Base-by-base conservation (phyloP, 805 yeast species). In the Clavispora asparagi region DNA sequence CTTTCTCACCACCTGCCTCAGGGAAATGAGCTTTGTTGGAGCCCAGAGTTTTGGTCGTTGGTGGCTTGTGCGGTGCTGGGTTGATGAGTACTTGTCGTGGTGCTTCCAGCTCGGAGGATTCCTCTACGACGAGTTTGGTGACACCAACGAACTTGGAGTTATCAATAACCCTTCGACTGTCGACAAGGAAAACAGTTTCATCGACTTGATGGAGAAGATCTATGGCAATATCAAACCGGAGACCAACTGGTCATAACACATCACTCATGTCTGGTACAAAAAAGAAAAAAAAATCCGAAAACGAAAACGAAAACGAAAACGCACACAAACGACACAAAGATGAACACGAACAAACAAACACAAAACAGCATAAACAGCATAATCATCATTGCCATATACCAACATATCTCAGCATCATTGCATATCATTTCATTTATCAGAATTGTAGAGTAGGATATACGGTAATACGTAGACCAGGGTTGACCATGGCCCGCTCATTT, bases 21-120 rank as follows among this genome's bases (percentile, higher is more conserved):
- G 88, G 49, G 88, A 83, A 54, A 73, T 85, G 48, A 77, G 85
- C 30, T 65, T 79, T 46, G 70, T 69, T 23, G 81, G 82, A 2
- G 82, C 81, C 7, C 73, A 74, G 38, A 76, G 83, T 1, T 83
- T 85, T 59, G 82, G 81, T 9, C 78, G 81, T 2, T 86, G 92
- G 92, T 85, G 89, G 88, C 73, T 79, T 39, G 70, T 84, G 3
- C 70, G 86, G 46, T 81, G 89, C 59, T 86, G 92, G 90, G 68
- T 82, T 7, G 88, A 83, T 56, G 92, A 85, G 57, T 85, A 79
- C 74, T 67, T 84, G 49, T 74, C 74, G 2, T 83, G 88, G 81
- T 65, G 77, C 46, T 82, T 83, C 25, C 89, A 84, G 56, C 62
- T 80, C 13, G 83, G 84, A 5, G 83, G 83, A 0, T 76, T 75